Evolutionary conservation across 345 rosid genomes (phyloP), one percentile per base, ranked within the genome.

Genomic region (Citrus mangshanensis): DNA sequence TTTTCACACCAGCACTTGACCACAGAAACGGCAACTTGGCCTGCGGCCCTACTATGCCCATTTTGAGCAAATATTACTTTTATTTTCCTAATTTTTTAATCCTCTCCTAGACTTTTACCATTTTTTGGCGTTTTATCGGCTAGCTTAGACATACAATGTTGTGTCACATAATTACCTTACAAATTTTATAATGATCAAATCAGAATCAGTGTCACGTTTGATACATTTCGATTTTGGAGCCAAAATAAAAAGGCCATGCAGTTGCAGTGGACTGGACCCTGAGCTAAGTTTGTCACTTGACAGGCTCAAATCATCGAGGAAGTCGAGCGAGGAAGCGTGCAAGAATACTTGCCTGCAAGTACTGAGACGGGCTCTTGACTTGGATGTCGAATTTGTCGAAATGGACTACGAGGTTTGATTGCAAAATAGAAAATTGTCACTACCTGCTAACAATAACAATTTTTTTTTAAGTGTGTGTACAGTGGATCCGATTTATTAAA

Each of bases 371-470:
- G 89, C 87, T 54, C 67, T 84, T 10, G 83, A 86, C 7, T 72
- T 84, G 24, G 55, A 82, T 58, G 89, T 81, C 9, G 86, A 84
- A 49, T 87, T 87, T 74, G 84, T 87, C 5, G 89, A 87, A 81
- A 80, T 87, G 81, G 89, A 84, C 76, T 87, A 76, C 24, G 86
- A 87, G 89, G 89, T 87, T 46, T 46, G 51, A 12, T 46, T 13
- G 18, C 51, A 46, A 46, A 46, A 13, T 46, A 46, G 51, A 0
- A 46, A 46, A 46, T 46, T 13, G 51, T 46, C 51, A 3, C 51
- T 3, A 3, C 5, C 18, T 13, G 14, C 51, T 46, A 12, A 13
- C 22, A 18, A 1, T 4, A n/a, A n/a, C n/a, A n/a, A 8, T 38
- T 38, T 51, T 54, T 4, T 51, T 16, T 51, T 0, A 51, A 54